phyloP scores from a whole-genome alignment of 306 rosid species.

The Cucurbita moschata region DNA sequence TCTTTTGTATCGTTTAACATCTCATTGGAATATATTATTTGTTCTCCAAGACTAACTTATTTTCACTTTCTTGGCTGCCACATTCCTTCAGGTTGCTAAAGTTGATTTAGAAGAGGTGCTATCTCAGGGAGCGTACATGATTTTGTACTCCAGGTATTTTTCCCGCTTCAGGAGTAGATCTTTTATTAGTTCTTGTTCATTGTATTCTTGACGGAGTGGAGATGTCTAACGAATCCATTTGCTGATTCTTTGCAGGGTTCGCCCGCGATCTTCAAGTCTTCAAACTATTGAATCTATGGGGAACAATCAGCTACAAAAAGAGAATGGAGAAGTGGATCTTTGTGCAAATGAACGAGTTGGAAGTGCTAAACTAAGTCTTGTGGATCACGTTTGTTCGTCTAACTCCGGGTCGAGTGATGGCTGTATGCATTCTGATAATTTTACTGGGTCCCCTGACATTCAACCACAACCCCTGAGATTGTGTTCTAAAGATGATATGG shows the following conservation, averaged over 20 bases:
- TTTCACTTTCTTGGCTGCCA: conserved; percentile 10
- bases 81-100: conserved; percentile 36
- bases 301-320: conserved; percentile 18
- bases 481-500: conserved; percentile 20
- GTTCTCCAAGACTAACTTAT: too few relatives aligned
- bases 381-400: conserved; percentile 4
- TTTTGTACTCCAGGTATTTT: conserved; percentile 71
- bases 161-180: background rate
- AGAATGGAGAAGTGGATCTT: conserved; percentile 19
- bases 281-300: conserved; percentile 31
- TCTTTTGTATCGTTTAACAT: background rate
- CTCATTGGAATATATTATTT: background rate
- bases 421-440: conserved; percentile 16
- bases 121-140: conserved; percentile 96
- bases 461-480: conserved; percentile 13
- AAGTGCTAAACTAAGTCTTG: conserved; percentile 14
- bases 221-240: conserved; percentile 1
- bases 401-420: conserved; percentile 16
- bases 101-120: conserved; percentile 89
- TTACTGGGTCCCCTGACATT: conserved; percentile 22
- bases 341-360: conserved; percentile 25
- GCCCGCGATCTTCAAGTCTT: conserved; percentile 46
- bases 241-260: conserved; percentile 32
- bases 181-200: background rate
- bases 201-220: conserved; percentile 4